Evolutionary conservation across 495 filamentous ascomycete genomes (phyloP).

Genomic region (Penicillium waksmanii): DNA sequence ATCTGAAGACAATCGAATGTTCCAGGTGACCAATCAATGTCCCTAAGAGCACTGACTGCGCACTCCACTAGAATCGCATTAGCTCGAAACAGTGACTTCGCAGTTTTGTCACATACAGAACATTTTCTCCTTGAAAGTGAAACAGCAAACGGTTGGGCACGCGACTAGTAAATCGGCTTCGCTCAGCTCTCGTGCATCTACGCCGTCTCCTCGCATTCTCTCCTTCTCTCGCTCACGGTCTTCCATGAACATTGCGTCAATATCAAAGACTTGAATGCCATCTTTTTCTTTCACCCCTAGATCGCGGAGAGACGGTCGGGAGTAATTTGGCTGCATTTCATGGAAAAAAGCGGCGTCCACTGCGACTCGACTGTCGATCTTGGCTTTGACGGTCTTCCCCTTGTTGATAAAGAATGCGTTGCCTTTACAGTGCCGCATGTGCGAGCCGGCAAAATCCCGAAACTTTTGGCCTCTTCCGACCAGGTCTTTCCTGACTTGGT

Average conservation of each 20-base stretch:
- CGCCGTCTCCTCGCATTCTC: slow-evolving; percentile 22
- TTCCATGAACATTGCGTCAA: slow-evolving; percentile 20
- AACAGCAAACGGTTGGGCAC: too few relatives aligned
- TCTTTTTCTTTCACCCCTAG: slow-evolving; percentile 15
- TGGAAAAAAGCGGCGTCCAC: slow-evolving; percentile 26
- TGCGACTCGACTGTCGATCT: too few relatives aligned
- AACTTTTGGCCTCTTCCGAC: too few relatives aligned
- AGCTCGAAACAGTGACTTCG: slow-evolving; percentile 32
- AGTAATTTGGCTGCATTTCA: slow-evolving; percentile 35
- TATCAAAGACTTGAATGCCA: slow-evolving; percentile 20
- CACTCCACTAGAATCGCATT: slow-evolving; percentile 33
- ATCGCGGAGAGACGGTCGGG: slow-evolving; percentile 24
- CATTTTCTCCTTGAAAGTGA: too few relatives aligned
- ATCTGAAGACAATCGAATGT: slow-evolving; percentile 10
- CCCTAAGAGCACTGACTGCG: slow-evolving; percentile 33
- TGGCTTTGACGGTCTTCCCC: too few relatives aligned
- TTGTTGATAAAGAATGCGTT: too few relatives aligned
- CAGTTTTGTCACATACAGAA: not conserved
- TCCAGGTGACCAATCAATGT: slow-evolving; percentile 32
- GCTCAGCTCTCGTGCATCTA: slow-evolving; percentile 25
- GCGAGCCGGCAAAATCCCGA: too few relatives aligned
- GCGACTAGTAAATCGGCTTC: too few relatives aligned
- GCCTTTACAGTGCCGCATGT: too few relatives aligned
- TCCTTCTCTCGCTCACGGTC: slow-evolving; percentile 31
- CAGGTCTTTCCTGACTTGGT: too few relatives aligned